Base-by-base conservation (phyloP, 345 rosid species). In the Boechera divaricarpa region DNA sequence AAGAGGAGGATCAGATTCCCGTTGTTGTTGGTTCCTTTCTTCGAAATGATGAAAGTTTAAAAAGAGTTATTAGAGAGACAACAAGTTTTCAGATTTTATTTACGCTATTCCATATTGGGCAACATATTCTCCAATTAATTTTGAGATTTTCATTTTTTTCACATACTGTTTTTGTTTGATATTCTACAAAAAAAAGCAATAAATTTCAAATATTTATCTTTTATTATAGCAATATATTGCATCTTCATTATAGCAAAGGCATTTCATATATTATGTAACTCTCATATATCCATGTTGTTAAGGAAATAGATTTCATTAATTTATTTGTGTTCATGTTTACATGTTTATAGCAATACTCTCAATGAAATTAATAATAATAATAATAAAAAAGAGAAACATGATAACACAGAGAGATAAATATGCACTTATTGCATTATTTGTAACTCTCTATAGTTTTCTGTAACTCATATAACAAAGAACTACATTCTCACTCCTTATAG, bases 1-100 rank as follows among this genome's bases (percentile, higher is more conserved):
- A 11, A 10, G 80, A 44, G 76, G 71, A 63, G 52, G 76, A 77
- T 77, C 71, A 70, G 80, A 77, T 54, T 63, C 70, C 47, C 54
- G 69, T 1, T 38, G 10, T 36, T 59, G 28, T 69, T 16, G 51
- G 28, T 57, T 62, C 75, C 16, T 44, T 44, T 77, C 65, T 70
- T 70, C 76, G 13, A 45, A 77, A 63, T 24, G 60, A 70, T 51
- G 76, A 49, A 44, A 63, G 28, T 41, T 61, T 59, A 13, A 76
- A 47, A n/a, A 47, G 16, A 15, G 51, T 35, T 12, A 13, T 44
- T 44, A 1, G 59, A 67, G 39, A 69, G 31, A 33, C 55, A 36
- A 69, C 54, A 7, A 2, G n/a, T 16, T 49, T 45, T 49, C 54
- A 16, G 26, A 49, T 49, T 49, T 49, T 49, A 49, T 49, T 49